Base-by-base conservation (phyloP, 2,329 filamentous ascomycete genomes). In the Stachybotrys chartarum region DNA sequence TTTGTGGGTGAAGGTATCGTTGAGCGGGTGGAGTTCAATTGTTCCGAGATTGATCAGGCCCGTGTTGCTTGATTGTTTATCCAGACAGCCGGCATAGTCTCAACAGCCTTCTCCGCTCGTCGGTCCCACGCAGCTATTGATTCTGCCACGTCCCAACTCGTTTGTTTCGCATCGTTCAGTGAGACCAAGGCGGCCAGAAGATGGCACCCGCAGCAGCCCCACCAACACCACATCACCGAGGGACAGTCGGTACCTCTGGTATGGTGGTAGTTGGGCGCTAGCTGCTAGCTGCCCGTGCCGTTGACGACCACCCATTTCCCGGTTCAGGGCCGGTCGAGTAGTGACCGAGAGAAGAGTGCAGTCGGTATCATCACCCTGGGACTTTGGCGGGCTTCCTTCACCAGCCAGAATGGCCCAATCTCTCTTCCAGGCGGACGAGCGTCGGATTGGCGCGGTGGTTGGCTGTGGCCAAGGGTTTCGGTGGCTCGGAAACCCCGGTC, bases 141-240 rank as follows among this genome's bases (percentile, higher is more conserved):
- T 42, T 42, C 24, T 24, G 35, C 14, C 35, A 42, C 35, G 14
- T 42, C 35, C 35, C 35, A 42, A 42, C 5, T 10, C 35, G 35
- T 42, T 14, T 42, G 35, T 42, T 42, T 42, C 14, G 35, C 10
- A 42, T 42, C 10, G 14, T 42, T 10, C 35, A 42, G 35, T 42
- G 35, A 58, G 50, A 47, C 49, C 50, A 24, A 24, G 24, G 48
- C 46, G 52, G 53, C 55, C 53, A 50, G 54, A 61, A 58, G 58
- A 60, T 61, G 57, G 57, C 60, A 56, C 59, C 60, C 57, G 60
- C 59, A 59, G 53, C 55, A 55, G 60, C 55, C 60, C 57, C 59
- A 55, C 57, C 59, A 58, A 54, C 54, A 44, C 52, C 55, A 53
- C 54, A 48, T 42, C 8, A 5, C 35, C 14, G 35, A 42, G 35